These are phyloP conservation scores for Pichia exigua DNA, from an alignment of 805 yeast species.

Conservation along the genomic window DNA sequence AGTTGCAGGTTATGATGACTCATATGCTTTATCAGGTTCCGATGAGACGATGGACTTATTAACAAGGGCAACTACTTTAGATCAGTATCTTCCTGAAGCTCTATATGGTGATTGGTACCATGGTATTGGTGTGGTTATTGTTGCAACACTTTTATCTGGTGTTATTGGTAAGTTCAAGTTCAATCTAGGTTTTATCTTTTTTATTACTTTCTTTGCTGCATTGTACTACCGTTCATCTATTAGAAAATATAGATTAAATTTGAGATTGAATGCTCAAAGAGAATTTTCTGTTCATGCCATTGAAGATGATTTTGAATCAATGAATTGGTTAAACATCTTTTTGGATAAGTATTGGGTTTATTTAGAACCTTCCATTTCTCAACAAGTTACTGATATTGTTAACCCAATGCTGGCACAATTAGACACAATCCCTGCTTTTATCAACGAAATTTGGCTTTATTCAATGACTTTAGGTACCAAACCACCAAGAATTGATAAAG, in stretches of 20 bases:
- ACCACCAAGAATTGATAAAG: conserved; percentile 88
- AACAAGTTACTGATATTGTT: conserved; percentile 75
- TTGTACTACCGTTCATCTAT: conserved; percentile 77
- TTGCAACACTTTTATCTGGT: conserved; percentile 70
- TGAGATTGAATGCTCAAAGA: conserved; percentile 78
- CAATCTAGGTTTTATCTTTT: conserved; percentile 73
- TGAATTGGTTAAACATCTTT: conserved; percentile 93
- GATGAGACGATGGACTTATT: conserved; percentile 69
- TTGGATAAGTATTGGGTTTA: conserved; percentile 87
- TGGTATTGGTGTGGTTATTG: conserved; percentile 61
- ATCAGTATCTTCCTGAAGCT: conserved; percentile 63
- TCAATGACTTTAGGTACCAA: conserved; percentile 89
- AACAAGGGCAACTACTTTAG: conserved; percentile 65
- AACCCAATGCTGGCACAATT: conserved; percentile 76
- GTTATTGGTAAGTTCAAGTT: conserved; percentile 68
- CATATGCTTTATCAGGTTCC: conserved; percentile 54
- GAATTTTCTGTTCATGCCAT: conserved; percentile 74
- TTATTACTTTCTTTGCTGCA: conserved; percentile 54
- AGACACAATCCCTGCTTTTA: conserved; percentile 66
- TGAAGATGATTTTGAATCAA: conserved; percentile 84
- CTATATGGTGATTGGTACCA: conserved; percentile 97
- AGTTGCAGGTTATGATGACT: conserved; percentile 77
- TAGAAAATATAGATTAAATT: conserved; percentile 63
- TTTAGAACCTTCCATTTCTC: conserved; percentile 83
- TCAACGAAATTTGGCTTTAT: conserved; percentile 79